Evolutionary conservation across 495 filamentous ascomycete genomes (phyloP).

Genomic region (Aspergillus affinis): DNA sequence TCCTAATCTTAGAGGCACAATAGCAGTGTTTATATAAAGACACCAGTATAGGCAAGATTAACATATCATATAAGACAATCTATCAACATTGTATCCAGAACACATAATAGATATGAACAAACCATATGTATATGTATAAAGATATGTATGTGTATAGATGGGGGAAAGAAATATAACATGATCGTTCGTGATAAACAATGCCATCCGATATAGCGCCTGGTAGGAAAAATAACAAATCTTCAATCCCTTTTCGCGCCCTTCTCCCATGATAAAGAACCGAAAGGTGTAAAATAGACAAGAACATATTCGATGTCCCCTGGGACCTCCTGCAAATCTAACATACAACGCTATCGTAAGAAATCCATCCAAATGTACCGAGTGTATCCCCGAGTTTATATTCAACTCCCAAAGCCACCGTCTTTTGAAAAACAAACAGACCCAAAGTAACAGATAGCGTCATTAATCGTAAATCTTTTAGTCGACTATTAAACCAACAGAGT

Average conservation of each 20-base stretch:
- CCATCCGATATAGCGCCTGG: not conserved
- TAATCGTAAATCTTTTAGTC: not conserved
- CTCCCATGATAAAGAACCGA: not conserved
- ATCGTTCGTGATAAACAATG: not conserved
- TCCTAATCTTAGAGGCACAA: too few relatives aligned
- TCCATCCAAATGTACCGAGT: not conserved
- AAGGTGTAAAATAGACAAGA: not conserved
- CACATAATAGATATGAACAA: not conserved
- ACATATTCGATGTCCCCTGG: not conserved
- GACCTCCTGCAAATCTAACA: not conserved
- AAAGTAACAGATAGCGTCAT: not conserved
- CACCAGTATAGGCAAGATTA: not conserved
- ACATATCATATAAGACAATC: not conserved
- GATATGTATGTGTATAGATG: not conserved
- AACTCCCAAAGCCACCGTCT: not conserved
- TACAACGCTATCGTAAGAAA: not conserved
- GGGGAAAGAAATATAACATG: not conserved
- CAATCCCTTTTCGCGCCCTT: not conserved
- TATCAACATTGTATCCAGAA: not conserved
- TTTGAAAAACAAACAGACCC: not conserved
- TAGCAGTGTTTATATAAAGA: too few relatives aligned
- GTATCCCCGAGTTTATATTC: constrained; percentile 1
- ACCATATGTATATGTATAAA: too few relatives aligned
- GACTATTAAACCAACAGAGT: not conserved
- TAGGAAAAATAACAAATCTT: not conserved